These are phyloP conservation scores for Camptophora hylomeconis DNA, from an alignment of 2,329 filamentous ascomycete genomes.

Conservation along the genomic window DNA sequence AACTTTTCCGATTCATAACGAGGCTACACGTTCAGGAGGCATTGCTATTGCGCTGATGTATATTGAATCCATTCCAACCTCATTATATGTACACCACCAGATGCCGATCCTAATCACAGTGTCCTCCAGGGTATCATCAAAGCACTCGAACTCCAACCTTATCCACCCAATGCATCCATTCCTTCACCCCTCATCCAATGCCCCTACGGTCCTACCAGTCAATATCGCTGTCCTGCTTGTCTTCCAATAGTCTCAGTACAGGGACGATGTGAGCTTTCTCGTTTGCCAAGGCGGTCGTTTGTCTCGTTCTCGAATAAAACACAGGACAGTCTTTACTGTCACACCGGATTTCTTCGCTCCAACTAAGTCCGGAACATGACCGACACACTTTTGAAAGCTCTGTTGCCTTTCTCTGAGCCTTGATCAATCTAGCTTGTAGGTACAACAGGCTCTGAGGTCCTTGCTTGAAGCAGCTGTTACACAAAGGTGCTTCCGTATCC, in stretches of 20 bases:
- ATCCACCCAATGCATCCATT: no score
- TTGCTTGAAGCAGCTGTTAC: conserved; percentile 23
- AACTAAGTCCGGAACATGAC: conserved; percentile 61
- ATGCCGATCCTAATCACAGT: no score
- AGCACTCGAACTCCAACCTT: no score
- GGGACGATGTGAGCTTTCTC: conserved; percentile 25
- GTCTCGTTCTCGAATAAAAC: conserved; percentile 50
- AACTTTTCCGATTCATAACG: no score
- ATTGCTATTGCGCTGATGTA: no score
- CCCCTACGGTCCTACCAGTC: conserved; percentile 30
- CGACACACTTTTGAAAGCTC: conserved; percentile 63
- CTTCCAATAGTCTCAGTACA: conserved; percentile 24
- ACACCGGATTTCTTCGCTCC: conserved; percentile 66
- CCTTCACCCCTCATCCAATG: no score
- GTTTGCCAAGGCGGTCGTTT: conserved; percentile 24
- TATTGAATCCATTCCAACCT: no score
- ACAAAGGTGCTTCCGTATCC: conserved; percentile 27
- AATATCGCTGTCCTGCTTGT: conserved; percentile 21
- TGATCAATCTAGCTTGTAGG: conserved; percentile 49
- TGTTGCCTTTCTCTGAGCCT: conserved; percentile 48
- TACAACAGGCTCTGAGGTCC: conserved; percentile 47
- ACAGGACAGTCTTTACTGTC: conserved; percentile 88
- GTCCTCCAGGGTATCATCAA: no score
- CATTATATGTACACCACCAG: no score
- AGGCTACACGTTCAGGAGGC: no score